phyloP scores from a whole-genome alignment of 306 rosid species.

The Medicago ruthenica region DNA sequence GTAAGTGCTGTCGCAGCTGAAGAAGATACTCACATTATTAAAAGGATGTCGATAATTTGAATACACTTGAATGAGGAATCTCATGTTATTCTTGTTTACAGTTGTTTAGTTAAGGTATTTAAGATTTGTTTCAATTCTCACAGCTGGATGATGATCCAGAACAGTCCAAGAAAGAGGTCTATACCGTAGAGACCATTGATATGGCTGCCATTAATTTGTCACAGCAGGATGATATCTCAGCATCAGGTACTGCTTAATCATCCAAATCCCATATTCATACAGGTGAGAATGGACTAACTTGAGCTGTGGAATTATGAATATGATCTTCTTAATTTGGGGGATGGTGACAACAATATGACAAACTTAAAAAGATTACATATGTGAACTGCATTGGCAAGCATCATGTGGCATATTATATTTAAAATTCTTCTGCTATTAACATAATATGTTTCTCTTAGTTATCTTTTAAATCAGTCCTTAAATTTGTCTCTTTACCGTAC shows the following conservation, averaged over 20 bases:
- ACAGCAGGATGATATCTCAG: conserved; percentile 50
- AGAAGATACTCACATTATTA: conserved; percentile 25
- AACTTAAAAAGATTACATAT: not conserved
- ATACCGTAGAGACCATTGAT: conserved; percentile 44
- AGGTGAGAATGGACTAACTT: conserved; percentile 36
- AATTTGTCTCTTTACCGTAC: not conserved
- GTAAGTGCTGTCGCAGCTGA: conserved; percentile 45
- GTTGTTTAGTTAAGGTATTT: conserved; percentile 13
- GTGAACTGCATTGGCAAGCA: too few relatives aligned
- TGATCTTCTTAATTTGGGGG: not conserved
- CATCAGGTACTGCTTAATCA: conserved; percentile 62
- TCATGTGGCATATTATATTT: too few relatives aligned
- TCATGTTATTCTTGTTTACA: conserved; percentile 33
- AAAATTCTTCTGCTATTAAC: not conserved
- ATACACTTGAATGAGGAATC: conserved; percentile 14
- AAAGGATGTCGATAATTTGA: conserved; percentile 37
- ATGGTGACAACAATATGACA: conserved; percentile 18
- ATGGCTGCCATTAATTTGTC: conserved; percentile 36
- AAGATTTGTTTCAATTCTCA: conserved; percentile 43
- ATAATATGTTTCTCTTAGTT: not conserved
- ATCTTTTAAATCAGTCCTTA: not conserved
- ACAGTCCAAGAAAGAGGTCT: conserved; percentile 47
- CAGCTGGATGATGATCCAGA: conserved; percentile 56
- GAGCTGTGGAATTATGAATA: conserved; percentile 9
- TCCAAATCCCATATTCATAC: conserved; percentile 22